Evolutionary conservation across 306 rosid species (phyloP).

Genomic region (Cicer cuneatum): DNA sequence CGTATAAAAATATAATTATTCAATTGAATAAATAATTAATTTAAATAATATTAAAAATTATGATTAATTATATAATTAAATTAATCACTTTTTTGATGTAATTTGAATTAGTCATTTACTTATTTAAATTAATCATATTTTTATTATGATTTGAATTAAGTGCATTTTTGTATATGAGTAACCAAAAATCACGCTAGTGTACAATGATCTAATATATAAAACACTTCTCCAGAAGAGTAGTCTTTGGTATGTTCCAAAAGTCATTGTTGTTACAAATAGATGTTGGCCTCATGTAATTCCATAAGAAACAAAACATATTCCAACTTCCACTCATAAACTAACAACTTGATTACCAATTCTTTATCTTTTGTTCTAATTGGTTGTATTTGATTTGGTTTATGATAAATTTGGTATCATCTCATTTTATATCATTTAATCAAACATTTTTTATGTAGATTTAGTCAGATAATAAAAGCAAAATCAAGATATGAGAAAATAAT

Average conservation of each 20-base stretch:
- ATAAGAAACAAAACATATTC: constrained; percentile 46
- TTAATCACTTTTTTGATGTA: no score
- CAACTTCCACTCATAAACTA: constrained; percentile 26
- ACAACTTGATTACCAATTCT: constrained; percentile 10
- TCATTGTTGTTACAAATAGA: constrained; percentile 27
- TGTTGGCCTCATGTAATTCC: constrained; percentile 37
- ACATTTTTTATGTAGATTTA: not conserved
- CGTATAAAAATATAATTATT: no score
- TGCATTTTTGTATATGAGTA: no score
- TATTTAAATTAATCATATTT: no score
- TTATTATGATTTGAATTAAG: no score
- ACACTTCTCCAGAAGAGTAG: constrained; percentile 38
- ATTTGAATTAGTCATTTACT: no score
- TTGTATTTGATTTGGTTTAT: constrained; percentile 4
- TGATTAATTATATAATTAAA: no score
- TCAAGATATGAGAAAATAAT: constrained; percentile 3
- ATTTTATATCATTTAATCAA: not conserved
- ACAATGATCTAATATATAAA: not conserved
- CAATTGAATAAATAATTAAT: no score
- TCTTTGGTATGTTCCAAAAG: constrained; percentile 45
- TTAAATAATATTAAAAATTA: no score
- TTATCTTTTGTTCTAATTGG: constrained; percentile 29
- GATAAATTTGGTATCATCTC: constrained; percentile 18
- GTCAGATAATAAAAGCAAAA: not conserved
- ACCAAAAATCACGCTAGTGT: no score